Conservation (phyloP, 495 filamentous ascomycete species). For the Penicillium dipodomyicola region DNA sequence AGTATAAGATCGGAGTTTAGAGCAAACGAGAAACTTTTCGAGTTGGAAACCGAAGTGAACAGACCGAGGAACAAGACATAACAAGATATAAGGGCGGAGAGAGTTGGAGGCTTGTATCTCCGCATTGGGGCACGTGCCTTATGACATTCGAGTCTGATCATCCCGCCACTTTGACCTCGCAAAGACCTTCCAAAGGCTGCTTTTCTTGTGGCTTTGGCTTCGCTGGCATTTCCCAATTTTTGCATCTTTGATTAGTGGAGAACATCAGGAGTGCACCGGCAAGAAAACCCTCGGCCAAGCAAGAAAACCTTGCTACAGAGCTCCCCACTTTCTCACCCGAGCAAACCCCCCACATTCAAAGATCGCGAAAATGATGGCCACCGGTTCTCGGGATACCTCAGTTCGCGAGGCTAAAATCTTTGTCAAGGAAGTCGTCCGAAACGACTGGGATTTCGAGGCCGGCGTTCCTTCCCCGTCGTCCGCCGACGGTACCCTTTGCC, state of each 20-base stretch:
- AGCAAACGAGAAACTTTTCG: too few species aligned
- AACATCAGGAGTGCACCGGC: neutral
- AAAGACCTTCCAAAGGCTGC: neutral
- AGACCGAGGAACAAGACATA: neutral
- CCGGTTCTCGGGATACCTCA: conserved; percentile 41
- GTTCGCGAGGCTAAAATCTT: conserved; percentile 45
- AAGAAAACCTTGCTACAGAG: conserved; percentile 9
- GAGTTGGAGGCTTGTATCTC: conserved; percentile 3
- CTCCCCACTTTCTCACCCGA: conserved; percentile 9
- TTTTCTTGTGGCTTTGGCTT: neutral
- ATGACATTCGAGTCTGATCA: conserved; percentile 11
- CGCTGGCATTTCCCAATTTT: neutral
- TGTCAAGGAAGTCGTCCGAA: conserved; percentile 42
- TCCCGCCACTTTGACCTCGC: conserved; percentile 5
- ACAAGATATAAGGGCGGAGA: neutral
- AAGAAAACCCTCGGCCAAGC: neutral
- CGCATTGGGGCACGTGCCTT: conserved; percentile 12
- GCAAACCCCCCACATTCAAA: conserved; percentile 7
- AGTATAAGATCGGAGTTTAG: neutral
- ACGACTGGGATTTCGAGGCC: conserved; percentile 43
- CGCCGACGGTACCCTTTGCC: conserved; percentile 19
- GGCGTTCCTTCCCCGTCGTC: conserved; percentile 27
- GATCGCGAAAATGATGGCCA: conserved; percentile 20
- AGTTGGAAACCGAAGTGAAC: neutral
- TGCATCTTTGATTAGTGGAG: neutral